phyloP scores from a whole-genome alignment of 768 basidiomycete species.

The Exsudoporus frostii region DNA sequence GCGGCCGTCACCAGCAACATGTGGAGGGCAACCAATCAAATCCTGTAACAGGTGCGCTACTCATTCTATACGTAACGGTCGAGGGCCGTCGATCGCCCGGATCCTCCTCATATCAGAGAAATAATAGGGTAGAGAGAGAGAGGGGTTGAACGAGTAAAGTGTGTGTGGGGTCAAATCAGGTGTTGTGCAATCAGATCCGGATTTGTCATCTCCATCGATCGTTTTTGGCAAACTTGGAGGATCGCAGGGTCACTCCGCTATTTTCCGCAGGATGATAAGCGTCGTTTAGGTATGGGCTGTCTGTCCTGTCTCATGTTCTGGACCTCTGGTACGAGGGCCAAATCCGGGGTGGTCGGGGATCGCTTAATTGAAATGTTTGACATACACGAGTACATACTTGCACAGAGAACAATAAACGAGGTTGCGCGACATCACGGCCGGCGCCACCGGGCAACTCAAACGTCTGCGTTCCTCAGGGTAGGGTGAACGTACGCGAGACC shows the following conservation, averaged over 20 bases:
- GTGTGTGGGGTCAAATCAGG: not conserved
- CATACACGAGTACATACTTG: too few species aligned
- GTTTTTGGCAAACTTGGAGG: not conserved
- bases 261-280: not conserved
- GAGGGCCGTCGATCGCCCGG: too few species aligned
- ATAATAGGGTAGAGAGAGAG: too few species aligned
- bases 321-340: not conserved
- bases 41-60: too few species aligned
- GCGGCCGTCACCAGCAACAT: too few species aligned
- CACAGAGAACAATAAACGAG: not conserved
- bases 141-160: too few species aligned
- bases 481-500: slow-evolving; percentile 73
- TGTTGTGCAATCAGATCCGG: not conserved
- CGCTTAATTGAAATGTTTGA: not conserved
- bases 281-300: not conserved
- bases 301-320: not conserved
- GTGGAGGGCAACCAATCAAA: too few species aligned
- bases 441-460: slow-evolving; percentile 30
- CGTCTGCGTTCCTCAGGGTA: slow-evolving; percentile 66
- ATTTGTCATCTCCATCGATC: not conserved
- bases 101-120: too few species aligned
- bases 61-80: too few species aligned
- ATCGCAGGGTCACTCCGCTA: not conserved
- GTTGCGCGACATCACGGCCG: not conserved
- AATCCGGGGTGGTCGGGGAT: not conserved